Conservation (phyloP, 768 basidiomycete species). For the Lactifluus piperatus region DNA sequence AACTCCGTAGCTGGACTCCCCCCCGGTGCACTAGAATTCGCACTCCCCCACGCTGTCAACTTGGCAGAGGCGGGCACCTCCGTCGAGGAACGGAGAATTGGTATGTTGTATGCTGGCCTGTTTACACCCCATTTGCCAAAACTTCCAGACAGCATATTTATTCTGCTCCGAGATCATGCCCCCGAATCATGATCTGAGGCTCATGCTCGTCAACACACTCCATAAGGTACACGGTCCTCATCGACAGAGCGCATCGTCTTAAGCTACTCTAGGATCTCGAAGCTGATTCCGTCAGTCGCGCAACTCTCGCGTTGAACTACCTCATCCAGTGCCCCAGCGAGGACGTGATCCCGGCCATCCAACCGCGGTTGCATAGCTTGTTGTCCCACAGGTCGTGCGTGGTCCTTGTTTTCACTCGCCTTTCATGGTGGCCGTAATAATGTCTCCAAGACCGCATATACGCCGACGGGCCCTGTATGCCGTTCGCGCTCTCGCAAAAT, state of each 20-base stretch:
- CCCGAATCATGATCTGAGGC: conserved; percentile 53
- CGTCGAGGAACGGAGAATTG: conserved; percentile 58
- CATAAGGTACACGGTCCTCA: conserved; percentile 48
- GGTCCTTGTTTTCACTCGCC: conserved; percentile 24
- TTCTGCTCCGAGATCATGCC: conserved; percentile 73
- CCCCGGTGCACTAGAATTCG: conserved; percentile 51
- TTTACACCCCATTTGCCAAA: background rate
- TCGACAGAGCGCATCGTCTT: background rate
- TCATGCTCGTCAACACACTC: conserved; percentile 83
- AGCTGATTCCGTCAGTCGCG: conserved; percentile 41
- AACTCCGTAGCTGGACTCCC: conserved; percentile 35
- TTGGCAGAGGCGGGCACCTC: conserved; percentile 61
- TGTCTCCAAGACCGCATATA: background rate
- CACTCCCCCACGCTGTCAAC: conserved; percentile 67
- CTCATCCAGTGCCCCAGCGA: conserved; percentile 52
- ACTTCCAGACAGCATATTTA: conserved; percentile 49
- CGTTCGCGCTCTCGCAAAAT: conserved; percentile 8
- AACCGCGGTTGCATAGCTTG: conserved; percentile 52
- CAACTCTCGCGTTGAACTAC: conserved; percentile 66
- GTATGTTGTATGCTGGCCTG: conserved; percentile 27
- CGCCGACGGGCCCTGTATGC: conserved; percentile 13
- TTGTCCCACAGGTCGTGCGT: conserved; percentile 73
- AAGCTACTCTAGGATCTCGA: conserved; percentile 59
- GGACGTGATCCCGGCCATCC: conserved; percentile 70
- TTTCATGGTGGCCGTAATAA: background rate